Conservation (phyloP, 1,284 basidiomycete genomes). For the Naganishia sp. region DNA sequence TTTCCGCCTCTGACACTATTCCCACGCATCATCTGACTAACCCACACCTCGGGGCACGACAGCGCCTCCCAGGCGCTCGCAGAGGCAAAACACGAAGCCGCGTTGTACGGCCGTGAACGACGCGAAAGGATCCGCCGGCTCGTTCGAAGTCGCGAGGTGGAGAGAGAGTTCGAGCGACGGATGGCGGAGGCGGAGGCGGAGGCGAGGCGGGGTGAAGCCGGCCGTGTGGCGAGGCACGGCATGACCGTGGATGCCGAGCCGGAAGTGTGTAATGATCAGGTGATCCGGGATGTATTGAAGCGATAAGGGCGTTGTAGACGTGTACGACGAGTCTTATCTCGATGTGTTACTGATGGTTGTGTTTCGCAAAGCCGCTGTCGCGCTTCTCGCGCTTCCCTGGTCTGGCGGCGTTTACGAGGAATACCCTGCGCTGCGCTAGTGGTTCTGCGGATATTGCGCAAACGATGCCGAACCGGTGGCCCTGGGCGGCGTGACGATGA, state of each 20-base stretch:
- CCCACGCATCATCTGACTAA: not conserved
- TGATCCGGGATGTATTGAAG: constrained; percentile 14
- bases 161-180: constrained; percentile 46
- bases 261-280: constrained; percentile 20
- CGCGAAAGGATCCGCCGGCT: constrained; percentile 48
- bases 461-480: too few relatives aligned
- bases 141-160: constrained; percentile 44
- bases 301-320: not conserved
- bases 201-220: not conserved
- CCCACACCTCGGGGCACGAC: not conserved
- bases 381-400: too few relatives aligned
- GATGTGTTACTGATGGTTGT: not conserved
- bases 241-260: not conserved
- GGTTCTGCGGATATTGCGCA: too few relatives aligned
- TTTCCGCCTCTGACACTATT: constrained; percentile 10
- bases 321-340: not conserved
- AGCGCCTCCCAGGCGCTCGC: constrained; percentile 51
- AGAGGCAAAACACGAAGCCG: constrained; percentile 49
- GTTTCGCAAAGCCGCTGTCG: too few relatives aligned
- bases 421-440: too few relatives aligned
- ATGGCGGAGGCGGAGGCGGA: constrained; percentile 38
- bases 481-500: too few relatives aligned
- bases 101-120: constrained; percentile 46
- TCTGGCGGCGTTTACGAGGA: too few relatives aligned
- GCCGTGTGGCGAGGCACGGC: not conserved